These are phyloP conservation scores for Epicoccum sorghinum DNA, from an alignment of 2,329 filamentous ascomycete species.

Conservation along the genomic window DNA sequence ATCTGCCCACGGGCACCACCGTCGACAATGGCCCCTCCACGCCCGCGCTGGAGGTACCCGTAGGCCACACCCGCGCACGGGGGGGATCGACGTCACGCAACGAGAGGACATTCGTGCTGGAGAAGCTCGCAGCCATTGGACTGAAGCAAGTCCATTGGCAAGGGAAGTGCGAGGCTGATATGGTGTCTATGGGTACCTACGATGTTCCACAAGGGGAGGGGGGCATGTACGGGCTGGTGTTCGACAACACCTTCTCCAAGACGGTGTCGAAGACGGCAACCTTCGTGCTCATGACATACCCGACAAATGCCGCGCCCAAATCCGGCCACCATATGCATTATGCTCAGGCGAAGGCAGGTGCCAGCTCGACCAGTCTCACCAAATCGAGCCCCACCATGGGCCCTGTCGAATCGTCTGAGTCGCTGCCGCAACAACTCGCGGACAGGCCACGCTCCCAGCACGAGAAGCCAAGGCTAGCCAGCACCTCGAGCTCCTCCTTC, in stretches of 20 bases:
- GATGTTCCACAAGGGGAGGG: slow-evolving; percentile 76
- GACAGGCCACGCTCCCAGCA: slow-evolving; percentile 50
- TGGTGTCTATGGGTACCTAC: slow-evolving; percentile 88
- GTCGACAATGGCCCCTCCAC: slow-evolving; percentile 42
- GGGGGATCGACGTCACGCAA: slow-evolving; percentile 63
- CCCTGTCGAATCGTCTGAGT: slow-evolving; percentile 58
- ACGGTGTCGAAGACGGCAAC: slow-evolving; percentile 89
- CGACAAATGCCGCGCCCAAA: slow-evolving; percentile 78
- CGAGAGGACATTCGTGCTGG: slow-evolving; percentile 72
- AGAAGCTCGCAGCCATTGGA: slow-evolving; percentile 67
- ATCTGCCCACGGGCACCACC: slow-evolving; percentile 45
- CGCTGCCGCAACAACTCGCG: slow-evolving; percentile 48
- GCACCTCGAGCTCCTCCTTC: slow-evolving; percentile 57
- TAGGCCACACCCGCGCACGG: slow-evolving; percentile 60
- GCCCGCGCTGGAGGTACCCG: slow-evolving; percentile 58
- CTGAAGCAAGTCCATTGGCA: slow-evolving; percentile 75
- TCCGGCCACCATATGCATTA: slow-evolving; percentile 71
- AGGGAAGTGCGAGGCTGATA: slow-evolving; percentile 95
- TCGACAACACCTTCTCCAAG: slow-evolving; percentile 99
- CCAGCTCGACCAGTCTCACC: slow-evolving; percentile 47
- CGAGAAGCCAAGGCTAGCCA: slow-evolving; percentile 28
- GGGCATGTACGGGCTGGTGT: slow-evolving; percentile 95
- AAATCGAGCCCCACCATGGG: slow-evolving; percentile 50
- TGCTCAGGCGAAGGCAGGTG: slow-evolving; percentile 60
- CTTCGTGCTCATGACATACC: slow-evolving; percentile 92